Evolutionary conservation across 805 yeast genomes (phyloP).

Genomic region (Spathaspora gorwiae): DNA sequence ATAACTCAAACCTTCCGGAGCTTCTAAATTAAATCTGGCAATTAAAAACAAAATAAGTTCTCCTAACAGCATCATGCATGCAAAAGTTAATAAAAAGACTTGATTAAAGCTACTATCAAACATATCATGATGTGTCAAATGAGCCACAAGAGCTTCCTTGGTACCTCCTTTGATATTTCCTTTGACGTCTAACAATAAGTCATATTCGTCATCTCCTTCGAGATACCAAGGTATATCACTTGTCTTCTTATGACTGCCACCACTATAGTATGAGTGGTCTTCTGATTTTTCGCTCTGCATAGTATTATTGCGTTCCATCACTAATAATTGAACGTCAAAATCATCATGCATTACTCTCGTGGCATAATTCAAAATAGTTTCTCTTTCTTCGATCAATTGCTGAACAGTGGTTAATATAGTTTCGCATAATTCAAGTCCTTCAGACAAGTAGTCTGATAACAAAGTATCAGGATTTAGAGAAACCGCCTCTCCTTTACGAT

Average conservation of each 20-base stretch:
- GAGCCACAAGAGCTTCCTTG: slow-evolving; percentile 69
- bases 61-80: slow-evolving; percentile 65
- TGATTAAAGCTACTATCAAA: slow-evolving; percentile 61
- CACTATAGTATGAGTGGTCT: slow-evolving; percentile 28
- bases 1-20: slow-evolving; percentile 83
- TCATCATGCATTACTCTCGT: slow-evolving; percentile 76
- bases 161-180: slow-evolving; percentile 84
- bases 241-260: slow-evolving; percentile 26
- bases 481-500: slow-evolving; percentile 25
- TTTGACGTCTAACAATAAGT: slow-evolving; percentile 53
- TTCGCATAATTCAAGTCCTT: slow-evolving; percentile 31
- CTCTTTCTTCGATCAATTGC: slow-evolving; percentile 66
- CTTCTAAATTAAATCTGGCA: slow-evolving; percentile 61
- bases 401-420: slow-evolving; percentile 40
- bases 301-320: slow-evolving; percentile 44
- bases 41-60: slow-evolving; percentile 58
- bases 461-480: slow-evolving; percentile 36
- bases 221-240: slow-evolving; percentile 65
- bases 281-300: slow-evolving; percentile 33
- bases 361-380: slow-evolving; percentile 64
- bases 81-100: slow-evolving; percentile 69
- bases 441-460: slow-evolving; percentile 33
- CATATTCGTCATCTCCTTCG: slow-evolving; percentile 61
- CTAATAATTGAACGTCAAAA: slow-evolving; percentile 54
- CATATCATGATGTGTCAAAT: slow-evolving; percentile 69